Evolutionary conservation across 2,329 filamentous ascomycete species (phyloP).

Genomic region (Dactylellina drechsleri): DNA sequence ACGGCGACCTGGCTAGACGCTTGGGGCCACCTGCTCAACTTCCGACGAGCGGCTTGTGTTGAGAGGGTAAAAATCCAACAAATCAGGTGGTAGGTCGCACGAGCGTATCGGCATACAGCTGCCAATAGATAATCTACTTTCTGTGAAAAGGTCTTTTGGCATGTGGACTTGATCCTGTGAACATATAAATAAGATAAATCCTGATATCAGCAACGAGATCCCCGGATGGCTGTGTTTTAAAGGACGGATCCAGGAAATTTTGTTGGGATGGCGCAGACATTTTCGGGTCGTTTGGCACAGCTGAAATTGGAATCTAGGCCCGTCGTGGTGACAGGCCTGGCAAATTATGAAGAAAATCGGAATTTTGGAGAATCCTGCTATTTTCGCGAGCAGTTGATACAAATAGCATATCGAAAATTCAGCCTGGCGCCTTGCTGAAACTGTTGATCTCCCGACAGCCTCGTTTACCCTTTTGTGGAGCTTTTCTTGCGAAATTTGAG

Average conservation of each 20-base stretch:
- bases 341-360: not conserved
- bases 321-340: not conserved
- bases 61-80: constrained; percentile 30
- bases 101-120: constrained; percentile 9
- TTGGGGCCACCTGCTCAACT: too few species aligned
- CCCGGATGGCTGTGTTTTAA: constrained; percentile 20
- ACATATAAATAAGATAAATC: constrained; percentile 1
- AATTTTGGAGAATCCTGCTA: too few species aligned
- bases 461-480: not conserved
- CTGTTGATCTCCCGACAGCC: constrained; percentile 18
- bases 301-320: not conserved
- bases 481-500: too few species aligned
- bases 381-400: too few species aligned
- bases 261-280: constrained; percentile 9
- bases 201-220: constrained; percentile 16
- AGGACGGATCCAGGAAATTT: not conserved
- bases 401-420: too few species aligned
- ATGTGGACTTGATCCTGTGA: constrained; percentile 42
- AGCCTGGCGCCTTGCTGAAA: not conserved
- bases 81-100: constrained; percentile 41
- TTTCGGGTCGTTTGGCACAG: not conserved
- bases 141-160: not conserved
- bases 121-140: not conserved
- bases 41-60: constrained; percentile 13
- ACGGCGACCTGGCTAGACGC: not conserved